Evolutionary conservation across 805 yeast species (phyloP), one percentile per base, ranked within the genome.

Genomic region (baker's yeast (Saccharomyces cerevisiae)): DNA sequence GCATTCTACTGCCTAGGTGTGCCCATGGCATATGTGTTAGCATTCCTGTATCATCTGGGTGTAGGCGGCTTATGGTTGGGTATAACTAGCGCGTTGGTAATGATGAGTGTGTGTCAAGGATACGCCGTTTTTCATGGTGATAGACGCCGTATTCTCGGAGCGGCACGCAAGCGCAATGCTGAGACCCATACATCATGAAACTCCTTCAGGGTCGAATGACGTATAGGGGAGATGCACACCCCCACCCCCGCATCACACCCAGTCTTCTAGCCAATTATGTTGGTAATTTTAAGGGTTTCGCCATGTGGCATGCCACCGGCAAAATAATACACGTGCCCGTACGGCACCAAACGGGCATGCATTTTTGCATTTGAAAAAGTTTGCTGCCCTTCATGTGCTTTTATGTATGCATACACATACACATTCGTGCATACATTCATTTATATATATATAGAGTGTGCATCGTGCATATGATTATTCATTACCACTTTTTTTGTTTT

Each of bases 41-140:
- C 85, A 0, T 84, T 84, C 63, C 70, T 73, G 29, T 73, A 75
- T 63, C 70, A 74, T 21, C 73, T 79, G 46, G 74, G 79, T 27
- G 72, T 83, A 51, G 72, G 75, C 53, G 91, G 91, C 2, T 72
- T 83, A 50, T 84, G 91, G 91, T 68, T 78, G 36, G 85, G 87
- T 46, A 66, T 69, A 28, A 65, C 67, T 1, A 59, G 63, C 51
- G 73, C 70, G 14, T 60, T 69, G 41, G 51, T 67, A 3, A 58
- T 64, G 30, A 69, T 69, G 73, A 67, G 71, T 57, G 50, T 66
- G 32, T 67, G 61, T 51, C 73, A 69, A 61, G 62, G 70, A 22
- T 63, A 60, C 53, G 69, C 71, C 2, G 71, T 69, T 6, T 69
- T 69, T 59, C 63, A 67, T 48, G 66, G 69, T 49, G 62, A 69